phyloP scores from a whole-genome alignment of 257 asterid species.

The Solanum pennellii region DNA sequence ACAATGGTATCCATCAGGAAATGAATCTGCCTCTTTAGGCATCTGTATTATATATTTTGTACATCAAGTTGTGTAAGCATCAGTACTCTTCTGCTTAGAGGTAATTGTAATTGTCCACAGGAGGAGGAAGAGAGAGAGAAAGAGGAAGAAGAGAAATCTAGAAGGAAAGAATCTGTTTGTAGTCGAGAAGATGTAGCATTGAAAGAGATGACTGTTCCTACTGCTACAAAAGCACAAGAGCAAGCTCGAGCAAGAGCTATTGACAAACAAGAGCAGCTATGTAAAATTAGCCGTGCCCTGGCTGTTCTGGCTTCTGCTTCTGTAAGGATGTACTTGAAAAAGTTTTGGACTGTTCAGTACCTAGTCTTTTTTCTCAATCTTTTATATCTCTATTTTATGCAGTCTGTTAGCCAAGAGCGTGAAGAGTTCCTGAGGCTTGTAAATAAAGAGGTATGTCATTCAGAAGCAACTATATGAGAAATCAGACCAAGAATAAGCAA shows the following conservation, averaged over 20 bases:
- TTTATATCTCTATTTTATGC: slow-evolving; percentile 11
- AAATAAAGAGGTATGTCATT: slow-evolving; percentile 60
- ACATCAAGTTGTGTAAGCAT: not conserved
- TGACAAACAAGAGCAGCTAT: slow-evolving; percentile 73
- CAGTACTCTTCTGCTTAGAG: not conserved
- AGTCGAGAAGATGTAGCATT: slow-evolving; percentile 53
- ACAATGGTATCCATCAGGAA: not conserved
- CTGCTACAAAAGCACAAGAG: slow-evolving; percentile 64
- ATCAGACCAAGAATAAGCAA: not conserved
- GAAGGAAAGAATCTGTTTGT: slow-evolving; percentile 31
- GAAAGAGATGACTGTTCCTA: slow-evolving; percentile 50
- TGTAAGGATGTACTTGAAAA: slow-evolving; percentile 21
- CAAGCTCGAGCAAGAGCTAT: slow-evolving; percentile 68
- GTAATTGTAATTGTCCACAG: slow-evolving; percentile 21
- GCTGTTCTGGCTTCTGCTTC: slow-evolving; percentile 93
- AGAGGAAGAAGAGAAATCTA: slow-evolving; percentile 42
- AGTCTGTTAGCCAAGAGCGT: slow-evolving; percentile 89
- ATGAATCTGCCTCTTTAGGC: not conserved
- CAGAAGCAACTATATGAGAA: not conserved
- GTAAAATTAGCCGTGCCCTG: slow-evolving; percentile 79
- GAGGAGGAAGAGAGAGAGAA: slow-evolving; percentile 60
- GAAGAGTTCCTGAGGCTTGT: slow-evolving; percentile 84
- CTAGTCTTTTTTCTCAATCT: not conserved
- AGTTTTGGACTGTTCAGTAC: not conserved
- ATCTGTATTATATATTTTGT: not conserved